Conservation (phyloP, 768 basidiomycete species). For the Gelatoporia subvermispora region DNA sequence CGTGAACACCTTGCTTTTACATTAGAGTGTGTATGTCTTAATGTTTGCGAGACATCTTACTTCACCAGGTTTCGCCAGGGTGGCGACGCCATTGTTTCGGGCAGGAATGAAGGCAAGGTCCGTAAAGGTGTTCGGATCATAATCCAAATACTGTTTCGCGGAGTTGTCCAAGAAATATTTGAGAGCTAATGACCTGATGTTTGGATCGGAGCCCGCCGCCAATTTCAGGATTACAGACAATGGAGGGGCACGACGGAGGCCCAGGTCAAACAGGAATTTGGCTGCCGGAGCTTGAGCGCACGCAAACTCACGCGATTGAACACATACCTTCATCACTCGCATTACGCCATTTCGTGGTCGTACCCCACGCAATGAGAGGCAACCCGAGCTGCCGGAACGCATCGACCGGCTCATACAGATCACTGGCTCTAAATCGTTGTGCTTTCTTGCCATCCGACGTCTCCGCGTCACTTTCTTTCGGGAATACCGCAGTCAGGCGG, state of each 20-base stretch:
- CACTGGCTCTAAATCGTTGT: conserved; percentile 54
- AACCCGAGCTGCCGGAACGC: conserved; percentile 67
- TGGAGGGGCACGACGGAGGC: conserved; percentile 64
- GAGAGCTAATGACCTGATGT: conserved; percentile 57
- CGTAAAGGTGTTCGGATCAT: conserved; percentile 49
- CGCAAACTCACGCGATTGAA: neutral
- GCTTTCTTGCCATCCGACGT: conserved; percentile 16
- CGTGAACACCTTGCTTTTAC: conserved; percentile 59
- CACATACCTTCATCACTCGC: conserved; percentile 80
- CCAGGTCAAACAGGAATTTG: conserved; percentile 71
- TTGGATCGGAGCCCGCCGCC: conserved; percentile 51
- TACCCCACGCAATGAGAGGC: conserved; percentile 87
- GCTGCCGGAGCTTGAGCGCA: conserved; percentile 38
- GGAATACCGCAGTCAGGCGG: conserved; percentile 69
- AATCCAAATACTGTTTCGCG: conserved; percentile 51
- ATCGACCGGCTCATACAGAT: conserved; percentile 83
- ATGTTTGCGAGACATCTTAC: conserved; percentile 32
- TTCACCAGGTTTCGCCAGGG: conserved; percentile 60
- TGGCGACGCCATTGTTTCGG: conserved; percentile 41
- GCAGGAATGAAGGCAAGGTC: conserved; percentile 79
- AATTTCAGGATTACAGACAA: conserved; percentile 61
- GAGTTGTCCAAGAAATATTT: conserved; percentile 82
- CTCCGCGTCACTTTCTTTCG: conserved; percentile 38
- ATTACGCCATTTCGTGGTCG: conserved; percentile 68
- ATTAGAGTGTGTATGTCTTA: neutral